A percentile compares a stretch with the other conserved stretches of the same genome.
Conservation (phyloP, 2,329 filamentous ascomycete genomes). For the Botrytis deweyae region DNA sequence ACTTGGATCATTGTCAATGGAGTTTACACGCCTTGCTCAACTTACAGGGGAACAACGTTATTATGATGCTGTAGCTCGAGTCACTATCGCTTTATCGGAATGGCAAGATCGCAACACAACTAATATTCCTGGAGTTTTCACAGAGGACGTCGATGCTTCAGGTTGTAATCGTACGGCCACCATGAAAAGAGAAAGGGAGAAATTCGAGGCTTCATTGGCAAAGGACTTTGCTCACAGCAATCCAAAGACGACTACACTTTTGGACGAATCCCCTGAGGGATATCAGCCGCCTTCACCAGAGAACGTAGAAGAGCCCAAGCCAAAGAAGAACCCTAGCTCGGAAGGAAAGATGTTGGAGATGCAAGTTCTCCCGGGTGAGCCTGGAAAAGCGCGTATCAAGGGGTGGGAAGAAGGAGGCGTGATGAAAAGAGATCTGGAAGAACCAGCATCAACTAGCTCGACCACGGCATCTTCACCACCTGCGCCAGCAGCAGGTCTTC, state of each 20-base stretch:
- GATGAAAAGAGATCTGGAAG: slow-evolving; percentile 27
- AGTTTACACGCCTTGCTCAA: slow-evolving; percentile 87
- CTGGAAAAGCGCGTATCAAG: slow-evolving; percentile 31
- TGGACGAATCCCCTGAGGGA: slow-evolving; percentile 32
- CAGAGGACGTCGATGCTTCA: slow-evolving; percentile 71
- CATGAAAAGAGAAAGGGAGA: background rate
- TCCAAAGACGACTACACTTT: slow-evolving; percentile 23
- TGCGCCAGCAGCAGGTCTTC: background rate
- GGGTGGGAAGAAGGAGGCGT: slow-evolving; percentile 31
- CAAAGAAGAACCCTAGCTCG: slow-evolving; percentile 27
- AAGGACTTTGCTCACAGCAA: slow-evolving; percentile 20
- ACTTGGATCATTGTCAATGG: slow-evolving; percentile 72
- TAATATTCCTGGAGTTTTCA: slow-evolving; percentile 73
- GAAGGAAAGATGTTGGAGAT: slow-evolving; percentile 32
- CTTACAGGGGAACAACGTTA: slow-evolving; percentile 79
- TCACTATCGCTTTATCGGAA: slow-evolving; percentile 76
- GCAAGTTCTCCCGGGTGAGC: slow-evolving; percentile 34
- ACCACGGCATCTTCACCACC: slow-evolving; percentile 10
- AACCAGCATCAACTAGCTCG: background rate
- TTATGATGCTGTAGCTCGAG: slow-evolving; percentile 84
- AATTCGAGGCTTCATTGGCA: slow-evolving; percentile 15
- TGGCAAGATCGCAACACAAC: slow-evolving; percentile 67
- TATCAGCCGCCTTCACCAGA: slow-evolving; percentile 34
- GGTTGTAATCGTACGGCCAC: slow-evolving; percentile 60
- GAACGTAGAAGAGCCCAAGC: slow-evolving; percentile 29